phyloP scores from a whole-genome alignment of 495 filamentous ascomycete species.

The Talaromyces borbonicus region DNA sequence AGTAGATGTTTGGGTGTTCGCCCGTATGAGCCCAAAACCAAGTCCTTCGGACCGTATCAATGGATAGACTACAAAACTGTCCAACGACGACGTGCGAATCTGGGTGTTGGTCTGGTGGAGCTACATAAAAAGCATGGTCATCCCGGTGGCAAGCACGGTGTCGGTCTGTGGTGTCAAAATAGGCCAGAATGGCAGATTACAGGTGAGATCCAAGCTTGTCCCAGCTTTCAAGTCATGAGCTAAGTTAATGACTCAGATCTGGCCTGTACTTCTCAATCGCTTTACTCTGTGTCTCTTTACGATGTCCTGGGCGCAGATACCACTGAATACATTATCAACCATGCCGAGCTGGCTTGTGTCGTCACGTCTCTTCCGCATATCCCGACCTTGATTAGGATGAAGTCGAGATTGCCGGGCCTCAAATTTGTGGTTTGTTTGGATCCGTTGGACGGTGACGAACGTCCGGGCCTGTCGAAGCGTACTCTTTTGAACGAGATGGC shows the following conservation, averaged over 20 bases:
- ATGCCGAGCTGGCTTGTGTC: constrained; percentile 66
- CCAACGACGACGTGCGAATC: constrained; percentile 66
- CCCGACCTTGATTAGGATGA: constrained; percentile 75
- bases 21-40: constrained; percentile 64
- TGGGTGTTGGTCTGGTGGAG: constrained; percentile 80
- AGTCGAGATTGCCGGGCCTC: constrained; percentile 62
- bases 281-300: constrained; percentile 90
- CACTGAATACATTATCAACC: constrained; percentile 92
- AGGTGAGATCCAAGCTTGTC: constrained; percentile 41
- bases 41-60: constrained; percentile 65
- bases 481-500: constrained; percentile 67
- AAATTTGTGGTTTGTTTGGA: constrained; percentile 89
- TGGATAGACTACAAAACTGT: constrained; percentile 82
- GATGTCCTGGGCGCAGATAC: constrained; percentile 87
- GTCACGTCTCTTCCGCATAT: constrained; percentile 78
- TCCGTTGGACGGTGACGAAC: constrained; percentile 73
- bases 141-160: constrained; percentile 59
- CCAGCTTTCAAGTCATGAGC: too few species aligned
- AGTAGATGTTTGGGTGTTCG: constrained; percentile 68
- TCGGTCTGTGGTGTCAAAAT: constrained; percentile 94
- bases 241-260: constrained; percentile 54
- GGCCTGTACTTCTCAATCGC: constrained; percentile 76
- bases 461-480: constrained; percentile 64
- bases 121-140: constrained; percentile 60
- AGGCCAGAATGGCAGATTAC: constrained; percentile 96